Conservation (phyloP, 2,329 filamentous ascomycete species). For the Myriangium duriaei region DNA sequence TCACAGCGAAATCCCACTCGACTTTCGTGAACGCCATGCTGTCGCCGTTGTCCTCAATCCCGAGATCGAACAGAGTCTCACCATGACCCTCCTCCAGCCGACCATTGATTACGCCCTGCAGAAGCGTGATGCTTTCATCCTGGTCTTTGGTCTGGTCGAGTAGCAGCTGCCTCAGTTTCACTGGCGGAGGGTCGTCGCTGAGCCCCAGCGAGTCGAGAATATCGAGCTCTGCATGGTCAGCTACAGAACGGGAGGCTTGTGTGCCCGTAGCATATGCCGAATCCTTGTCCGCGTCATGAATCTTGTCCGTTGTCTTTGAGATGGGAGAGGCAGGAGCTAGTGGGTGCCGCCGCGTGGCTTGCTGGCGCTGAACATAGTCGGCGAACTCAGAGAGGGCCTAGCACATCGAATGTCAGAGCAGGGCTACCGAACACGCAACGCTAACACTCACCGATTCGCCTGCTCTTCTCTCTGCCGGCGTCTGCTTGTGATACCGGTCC, state of each 20-base stretch:
- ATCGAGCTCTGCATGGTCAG: conserved; percentile 80
- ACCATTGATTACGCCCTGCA: conserved; percentile 53
- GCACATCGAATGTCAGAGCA: neutral
- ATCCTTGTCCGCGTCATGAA: conserved; percentile 15
- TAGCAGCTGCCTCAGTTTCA: conserved; percentile 64
- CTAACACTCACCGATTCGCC: conserved; percentile 76
- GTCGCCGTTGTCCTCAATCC: conserved; percentile 80
- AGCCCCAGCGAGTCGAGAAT: conserved; percentile 70
- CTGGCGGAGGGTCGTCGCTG: conserved; percentile 53
- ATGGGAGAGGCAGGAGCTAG: conserved; percentile 19
- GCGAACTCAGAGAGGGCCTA: conserved; percentile 88
- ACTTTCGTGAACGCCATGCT: conserved; percentile 62
- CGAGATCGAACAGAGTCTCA: conserved; percentile 83
- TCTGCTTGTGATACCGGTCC: conserved; percentile 34
- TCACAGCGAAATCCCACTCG: conserved; percentile 64
- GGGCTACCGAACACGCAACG: conserved; percentile 8
- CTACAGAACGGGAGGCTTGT: conserved; percentile 23
- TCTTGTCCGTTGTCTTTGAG: conserved; percentile 18
- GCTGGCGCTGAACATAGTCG: conserved; percentile 93
- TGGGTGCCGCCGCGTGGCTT: conserved; percentile 49
- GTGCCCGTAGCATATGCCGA: conserved; percentile 17
- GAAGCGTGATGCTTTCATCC: conserved; percentile 48
- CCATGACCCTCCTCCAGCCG: conserved; percentile 74
- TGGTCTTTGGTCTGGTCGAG: conserved; percentile 43
- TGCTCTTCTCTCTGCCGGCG: conserved; percentile 67